Base-by-base conservation (phyloP, 768 basidiomycete genomes). In the Leccinum rimulosum region DNA sequence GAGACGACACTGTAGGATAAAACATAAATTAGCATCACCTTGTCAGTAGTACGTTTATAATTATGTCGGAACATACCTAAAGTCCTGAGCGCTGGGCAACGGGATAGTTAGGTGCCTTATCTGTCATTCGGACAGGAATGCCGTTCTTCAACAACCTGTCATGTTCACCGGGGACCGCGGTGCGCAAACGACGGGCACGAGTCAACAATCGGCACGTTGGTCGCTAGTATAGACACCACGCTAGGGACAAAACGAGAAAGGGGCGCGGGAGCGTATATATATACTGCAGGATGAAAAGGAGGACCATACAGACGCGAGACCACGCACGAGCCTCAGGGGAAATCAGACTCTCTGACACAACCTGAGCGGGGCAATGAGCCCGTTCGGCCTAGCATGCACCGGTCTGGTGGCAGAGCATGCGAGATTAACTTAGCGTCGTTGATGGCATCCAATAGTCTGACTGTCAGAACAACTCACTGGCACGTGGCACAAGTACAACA, bases 51-150 rank as follows among this genome's bases (percentile, higher is more conserved):
- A 35, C 12, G 33, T 35, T 22, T 22, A 22, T 22, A 22, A 22
- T 22, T 47, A 4, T 2, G 30, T 22, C 10, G 12, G 15, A 56
- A 28, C 71, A 38, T 45, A 77, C 79, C 74, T 75, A 76, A 28
- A 81, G 62, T 4, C 71, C 78, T 3, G 68, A 69, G 3, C 74
- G 75, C 57, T 78, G 75, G 3, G 77, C 77, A 14, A 75, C 61
- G 12, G 67, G 73, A 10, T 74, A 71, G 0, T 70, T 53, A 0
- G 70, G 62, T 52, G 74, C 76, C 60, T 80, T 81, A 58, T 84
- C 79, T 50, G 84, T 78, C 27, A 86, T 76, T 19, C 81, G 79
- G 7, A 84, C 77, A 9, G 79, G 74, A 15, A 84, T 68, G 5
- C 77, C 75, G 66, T 82, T 80, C 22, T 73, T 72, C 15, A 79